These are phyloP conservation scores for Podospora tetraspora DNA, from an alignment of 495 filamentous ascomycete species.

Conservation along the genomic window DNA sequence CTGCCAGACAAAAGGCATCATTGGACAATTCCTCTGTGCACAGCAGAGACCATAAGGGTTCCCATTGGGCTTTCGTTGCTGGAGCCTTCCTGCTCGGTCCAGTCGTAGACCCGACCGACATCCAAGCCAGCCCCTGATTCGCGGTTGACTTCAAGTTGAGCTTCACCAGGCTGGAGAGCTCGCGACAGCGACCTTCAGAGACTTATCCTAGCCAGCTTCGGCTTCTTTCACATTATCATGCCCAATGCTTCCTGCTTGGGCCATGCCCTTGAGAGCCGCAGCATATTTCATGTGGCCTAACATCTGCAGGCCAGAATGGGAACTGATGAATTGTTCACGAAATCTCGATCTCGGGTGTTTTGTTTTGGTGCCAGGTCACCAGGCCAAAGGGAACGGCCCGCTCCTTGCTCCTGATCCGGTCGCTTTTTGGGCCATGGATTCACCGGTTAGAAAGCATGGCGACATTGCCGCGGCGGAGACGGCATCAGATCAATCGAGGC, in stretches of 20 bases:
- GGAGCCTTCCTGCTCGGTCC: not conserved
- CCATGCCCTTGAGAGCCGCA: not conserved
- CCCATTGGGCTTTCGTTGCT: constrained; percentile 8
- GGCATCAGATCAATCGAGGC: constrained; percentile 1
- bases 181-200: not conserved
- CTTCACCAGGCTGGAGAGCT: not conserved
- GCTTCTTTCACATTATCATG: not conserved
- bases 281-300: not conserved
- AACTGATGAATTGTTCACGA: not conserved
- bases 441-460: constrained; percentile 11
- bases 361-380: constrained; percentile 4
- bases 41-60: constrained; percentile 6
- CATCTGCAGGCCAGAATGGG: not conserved
- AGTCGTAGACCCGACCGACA: not conserved
- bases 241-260: not conserved
- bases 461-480: not conserved
- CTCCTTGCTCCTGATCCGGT: constrained; percentile 19
- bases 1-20: not conserved
- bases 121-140: constrained; percentile 7
- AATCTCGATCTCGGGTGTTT: not conserved
- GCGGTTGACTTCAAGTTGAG: not conserved
- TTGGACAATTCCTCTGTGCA: constrained; percentile 10
- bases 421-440: constrained; percentile 12
- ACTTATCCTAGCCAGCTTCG: too few relatives aligned
- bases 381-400: constrained; percentile 24